phyloP scores from a whole-genome alignment of 148 eudicot genomes.

The Rhododendron kiyosumense region DNA sequence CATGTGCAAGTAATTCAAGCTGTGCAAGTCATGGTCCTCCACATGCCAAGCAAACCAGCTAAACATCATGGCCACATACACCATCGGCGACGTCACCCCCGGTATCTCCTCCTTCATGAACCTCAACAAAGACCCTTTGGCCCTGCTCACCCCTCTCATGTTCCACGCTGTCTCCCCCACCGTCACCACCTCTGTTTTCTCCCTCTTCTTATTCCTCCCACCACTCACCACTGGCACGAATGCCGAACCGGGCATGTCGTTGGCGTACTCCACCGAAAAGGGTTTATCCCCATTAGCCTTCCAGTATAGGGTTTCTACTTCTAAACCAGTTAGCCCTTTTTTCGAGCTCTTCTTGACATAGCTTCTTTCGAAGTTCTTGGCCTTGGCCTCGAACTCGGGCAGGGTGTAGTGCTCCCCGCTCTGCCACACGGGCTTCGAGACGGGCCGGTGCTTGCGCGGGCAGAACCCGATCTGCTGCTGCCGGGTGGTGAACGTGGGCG shows the following conservation, averaged over 20 bases:
- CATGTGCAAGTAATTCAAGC: conserved; percentile 91
- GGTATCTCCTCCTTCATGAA: conserved; percentile 98
- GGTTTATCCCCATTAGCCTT: conserved; percentile 83
- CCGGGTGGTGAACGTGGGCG: conserved; percentile 69
- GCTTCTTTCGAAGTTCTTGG: conserved; percentile 63
- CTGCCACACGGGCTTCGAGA: conserved; percentile 89
- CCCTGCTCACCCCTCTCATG: conserved; percentile 91
- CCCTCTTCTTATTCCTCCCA: conserved; percentile 24
- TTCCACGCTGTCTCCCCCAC: conserved; percentile 94
- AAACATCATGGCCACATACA: conserved; percentile 92
- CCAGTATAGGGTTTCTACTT: conserved; percentile 84
- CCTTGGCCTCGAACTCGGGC: conserved; percentile 65
- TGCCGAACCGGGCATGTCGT: conserved; percentile 96
- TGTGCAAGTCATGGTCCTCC: conserved; percentile 97
- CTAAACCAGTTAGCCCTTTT: conserved; percentile 43
- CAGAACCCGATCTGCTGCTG: conserved; percentile 95
- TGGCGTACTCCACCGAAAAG: conserved; percentile 86
- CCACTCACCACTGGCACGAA: conserved; percentile 33
- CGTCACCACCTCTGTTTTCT: conserved; percentile 26
- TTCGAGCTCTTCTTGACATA: conserved; percentile 48
- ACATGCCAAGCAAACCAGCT: conserved; percentile 99
- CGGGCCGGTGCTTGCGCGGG: conserved; percentile 85
- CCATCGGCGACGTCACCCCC: conserved; percentile 99
- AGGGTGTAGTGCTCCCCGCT: conserved; percentile 74
- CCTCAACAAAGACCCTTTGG: conserved; percentile 74